A percentile compares a stretch with the other conserved stretches of the same genome.
These are phyloP conservation scores for Fraxinus excelsior DNA, from an alignment of 257 asterid species.

Conservation along the genomic window DNA sequence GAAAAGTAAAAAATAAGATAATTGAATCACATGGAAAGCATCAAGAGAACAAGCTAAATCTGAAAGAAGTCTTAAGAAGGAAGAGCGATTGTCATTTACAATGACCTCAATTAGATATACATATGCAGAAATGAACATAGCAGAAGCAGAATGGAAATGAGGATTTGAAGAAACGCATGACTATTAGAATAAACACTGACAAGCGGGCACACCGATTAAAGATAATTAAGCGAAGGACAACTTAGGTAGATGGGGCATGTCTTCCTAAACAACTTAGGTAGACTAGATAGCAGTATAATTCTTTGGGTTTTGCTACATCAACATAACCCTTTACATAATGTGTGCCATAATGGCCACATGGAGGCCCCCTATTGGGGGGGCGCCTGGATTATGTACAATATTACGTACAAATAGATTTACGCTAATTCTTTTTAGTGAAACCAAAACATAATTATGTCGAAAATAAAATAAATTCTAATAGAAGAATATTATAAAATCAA, in stretches of 20 bases:
- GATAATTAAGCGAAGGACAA: background rate
- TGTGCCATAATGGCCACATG: too few species aligned
- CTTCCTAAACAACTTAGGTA: too few species aligned
- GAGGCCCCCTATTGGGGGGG: too few species aligned
- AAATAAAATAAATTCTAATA: background rate
- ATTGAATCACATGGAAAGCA: background rate
- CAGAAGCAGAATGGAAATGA: background rate
- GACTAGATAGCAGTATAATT: background rate
- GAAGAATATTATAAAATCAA: background rate
- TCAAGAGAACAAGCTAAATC: background rate
- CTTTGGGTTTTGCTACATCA: too few species aligned
- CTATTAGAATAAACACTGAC: background rate
- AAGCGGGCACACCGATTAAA: background rate
- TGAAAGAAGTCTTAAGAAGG: background rate
- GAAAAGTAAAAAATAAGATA: background rate
- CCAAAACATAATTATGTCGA: background rate
- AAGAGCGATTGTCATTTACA: background rate
- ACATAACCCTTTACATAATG: too few species aligned
- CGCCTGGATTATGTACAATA: too few species aligned
- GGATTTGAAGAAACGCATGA: background rate
- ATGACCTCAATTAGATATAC: background rate
- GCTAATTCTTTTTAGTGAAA: background rate
- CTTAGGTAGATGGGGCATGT: background rate
- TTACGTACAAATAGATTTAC: too few species aligned
- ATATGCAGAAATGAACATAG: background rate